Evolutionary conservation across 139 green algal genomes (phyloP), one percentile per base, ranked within the genome.

Genomic region (Tetradesmus obliquus): DNA sequence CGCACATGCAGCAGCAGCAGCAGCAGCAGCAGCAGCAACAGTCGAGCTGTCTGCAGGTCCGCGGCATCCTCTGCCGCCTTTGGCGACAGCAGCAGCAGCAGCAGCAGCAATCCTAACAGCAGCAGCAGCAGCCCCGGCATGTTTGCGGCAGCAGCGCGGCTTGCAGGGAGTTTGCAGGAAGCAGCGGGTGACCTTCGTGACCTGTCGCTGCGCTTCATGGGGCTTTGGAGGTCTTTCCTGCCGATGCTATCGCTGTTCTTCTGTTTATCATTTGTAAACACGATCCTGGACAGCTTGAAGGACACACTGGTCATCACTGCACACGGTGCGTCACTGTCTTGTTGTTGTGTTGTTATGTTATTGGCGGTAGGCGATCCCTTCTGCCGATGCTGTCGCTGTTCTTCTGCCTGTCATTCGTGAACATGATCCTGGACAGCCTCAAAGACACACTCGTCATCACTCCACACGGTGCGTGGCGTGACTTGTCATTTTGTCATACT

Each of bases 391-490:
- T 45, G 32, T 45, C 92, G 13, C 94, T 99, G 62, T 99, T 98
- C 93, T 97, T 97, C 86, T 94, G 94, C 62, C 95, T 99, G 96
- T 95, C 96, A 7, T 99, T 99, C 91, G 94, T 98, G 60, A 99
- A 99, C 95, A 99, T 97, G 45, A 96, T 99, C 60, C 93, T 99
- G 8, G 98, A 99, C 95, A 96, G 83, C 22, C 91, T 99, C 74
- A 98, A 98, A 91, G 97, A 99, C 93, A 98, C 97, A 9, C 93
- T 99, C 12, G 96, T 99, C 45, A 98, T 99, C 82, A 99, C 98
- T 15, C 96, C 97, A 9, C 57, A 66, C 8, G 32, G 32, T 45
- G 32, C 32, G 57, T 66, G 7, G 57, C 57, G 8, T 66, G 57
- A 66, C 57, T 66, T 8, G 9, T 13, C 8, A 9, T 45, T 45